Percentiles rank a stretch among this genome's conserved stretches.
phyloP scores from a whole-genome alignment of 208 protist species.

The Plasmodiophora brassicae region DNA sequence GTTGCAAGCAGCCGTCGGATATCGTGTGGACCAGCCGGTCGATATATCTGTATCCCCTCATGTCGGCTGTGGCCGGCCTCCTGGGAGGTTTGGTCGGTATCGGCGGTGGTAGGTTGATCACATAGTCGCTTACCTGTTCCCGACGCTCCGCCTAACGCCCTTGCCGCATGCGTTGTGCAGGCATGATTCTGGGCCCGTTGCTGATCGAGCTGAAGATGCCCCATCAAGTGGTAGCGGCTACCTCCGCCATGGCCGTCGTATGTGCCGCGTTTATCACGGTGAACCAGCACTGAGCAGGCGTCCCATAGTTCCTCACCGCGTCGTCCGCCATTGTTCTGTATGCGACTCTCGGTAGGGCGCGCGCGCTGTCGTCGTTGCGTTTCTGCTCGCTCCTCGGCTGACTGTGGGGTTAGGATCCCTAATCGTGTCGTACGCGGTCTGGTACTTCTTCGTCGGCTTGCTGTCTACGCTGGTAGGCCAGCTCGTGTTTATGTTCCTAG shows the following conservation, averaged over 20 bases:
- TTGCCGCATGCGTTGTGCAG: too few species aligned
- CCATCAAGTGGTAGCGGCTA: constrained; percentile 39
- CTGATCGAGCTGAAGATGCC: constrained; percentile 29
- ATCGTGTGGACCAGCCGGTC: background rate
- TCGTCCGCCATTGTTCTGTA: background rate
- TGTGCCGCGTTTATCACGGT: too few species aligned
- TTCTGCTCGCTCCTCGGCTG: background rate
- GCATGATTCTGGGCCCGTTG: constrained; percentile 41
- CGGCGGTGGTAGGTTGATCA: background rate
- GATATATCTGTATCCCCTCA: background rate
- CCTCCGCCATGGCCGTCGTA: constrained; percentile 37
- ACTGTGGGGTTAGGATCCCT: background rate
- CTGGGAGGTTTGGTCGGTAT: background rate
- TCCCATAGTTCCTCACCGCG: background rate
- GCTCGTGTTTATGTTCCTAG: background rate
- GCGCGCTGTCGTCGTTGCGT: background rate
- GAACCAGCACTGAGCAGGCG: too few species aligned
- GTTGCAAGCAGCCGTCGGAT: background rate
- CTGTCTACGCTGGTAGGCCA: background rate
- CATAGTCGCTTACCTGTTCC: too few species aligned
- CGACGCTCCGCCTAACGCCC: too few species aligned
- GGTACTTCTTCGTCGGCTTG: background rate
- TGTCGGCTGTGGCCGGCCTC: background rate
- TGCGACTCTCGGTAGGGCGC: background rate
- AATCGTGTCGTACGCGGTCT: background rate